Evolutionary conservation across 2,329 filamentous ascomycete genomes (phyloP).

Genomic region (Pseudocercospora ulei): DNA sequence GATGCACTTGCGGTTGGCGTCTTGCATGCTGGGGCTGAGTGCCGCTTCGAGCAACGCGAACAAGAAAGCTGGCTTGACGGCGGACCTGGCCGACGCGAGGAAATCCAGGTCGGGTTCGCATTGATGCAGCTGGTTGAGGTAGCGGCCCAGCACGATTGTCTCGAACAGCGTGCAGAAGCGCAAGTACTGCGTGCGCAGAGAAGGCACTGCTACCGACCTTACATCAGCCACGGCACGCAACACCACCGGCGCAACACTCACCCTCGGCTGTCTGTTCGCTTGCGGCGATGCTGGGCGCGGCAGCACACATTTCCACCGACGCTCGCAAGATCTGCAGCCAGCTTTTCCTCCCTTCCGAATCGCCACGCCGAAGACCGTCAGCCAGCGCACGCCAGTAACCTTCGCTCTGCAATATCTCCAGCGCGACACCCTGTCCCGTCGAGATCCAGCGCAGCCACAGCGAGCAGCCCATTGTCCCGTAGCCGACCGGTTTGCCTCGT

Average conservation of each 20-base stretch:
- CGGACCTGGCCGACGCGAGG: constrained; percentile 33
- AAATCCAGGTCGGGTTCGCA: constrained; percentile 39
- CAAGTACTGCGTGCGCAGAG: constrained; percentile 34
- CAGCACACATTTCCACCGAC: constrained; percentile 33
- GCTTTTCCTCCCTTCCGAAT: constrained; percentile 41
- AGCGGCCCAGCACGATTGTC: constrained; percentile 43
- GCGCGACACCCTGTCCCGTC: constrained; percentile 7
- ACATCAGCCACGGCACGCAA: too few relatives aligned
- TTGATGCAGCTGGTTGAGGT: constrained; percentile 43
- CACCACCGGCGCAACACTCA: too few relatives aligned
- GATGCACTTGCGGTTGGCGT: constrained; percentile 41
- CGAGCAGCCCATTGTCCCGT: constrained; percentile 22
- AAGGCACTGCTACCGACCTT: constrained; percentile 9
- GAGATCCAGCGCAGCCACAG: constrained; percentile 28
- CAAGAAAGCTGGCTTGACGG: constrained; percentile 37
- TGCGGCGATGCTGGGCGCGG: constrained; percentile 6
- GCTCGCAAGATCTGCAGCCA: constrained; percentile 40
- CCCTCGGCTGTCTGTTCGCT: background rate
- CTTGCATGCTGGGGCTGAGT: constrained; percentile 38
- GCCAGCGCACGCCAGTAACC: constrained; percentile 38
- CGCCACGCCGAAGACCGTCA: constrained; percentile 37
- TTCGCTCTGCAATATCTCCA: constrained; percentile 12
- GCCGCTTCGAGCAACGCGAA: constrained; percentile 38
- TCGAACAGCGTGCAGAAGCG: constrained; percentile 42
- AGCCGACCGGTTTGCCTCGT: constrained; percentile 9